Base-by-base conservation (phyloP, 768 basidiomycete genomes). In the Thelephora ganbajun region DNA sequence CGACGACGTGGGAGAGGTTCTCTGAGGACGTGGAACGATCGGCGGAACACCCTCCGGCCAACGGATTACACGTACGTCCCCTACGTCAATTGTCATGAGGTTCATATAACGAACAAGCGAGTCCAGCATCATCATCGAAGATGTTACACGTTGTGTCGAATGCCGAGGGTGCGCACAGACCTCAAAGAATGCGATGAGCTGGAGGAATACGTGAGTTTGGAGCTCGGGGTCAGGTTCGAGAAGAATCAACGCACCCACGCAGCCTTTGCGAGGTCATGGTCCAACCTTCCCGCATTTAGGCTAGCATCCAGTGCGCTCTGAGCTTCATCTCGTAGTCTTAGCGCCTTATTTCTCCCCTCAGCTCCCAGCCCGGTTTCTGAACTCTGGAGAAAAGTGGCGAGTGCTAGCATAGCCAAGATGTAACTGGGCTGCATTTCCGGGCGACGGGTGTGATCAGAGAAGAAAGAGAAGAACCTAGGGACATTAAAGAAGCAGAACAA, bases 401-500 rank as follows among this genome's bases (percentile, higher is more conserved):
- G 64, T 2, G 82, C 78, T 13, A 87, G 69, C 13, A 75, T 66
- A 18, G 77, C 72, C 34, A 78, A 68, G 11, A 85, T 60, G 35
- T 86, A 60, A 54, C 79, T 75, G 12, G 83, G 85, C 56, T 87
- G 84, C 60, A 85, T 72, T 36, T 60, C 59, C 48, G 69, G 67
- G 52, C 83, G 66, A 44, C 65, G 66, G 6, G 51, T 51, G n/a
- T 80, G 68, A 54, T 86, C 71, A 51, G 67, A 70, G 55, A 78
- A 76, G 47, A 68, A 73, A 42, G 64, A 62, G 52, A 82, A 76
- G 62, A 88, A 85, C 11, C 64, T 73, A 43, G 82, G 80, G 33
- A 84, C 64, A 55, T 84, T 79, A 56, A 86, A 71, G 57, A 83
- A 86, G 9, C 79, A 76, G 56, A 85, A 74, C 78, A 79, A 83